Conservation (phyloP, 164 flowering plant species). For the Echeveria elegans region DNA sequence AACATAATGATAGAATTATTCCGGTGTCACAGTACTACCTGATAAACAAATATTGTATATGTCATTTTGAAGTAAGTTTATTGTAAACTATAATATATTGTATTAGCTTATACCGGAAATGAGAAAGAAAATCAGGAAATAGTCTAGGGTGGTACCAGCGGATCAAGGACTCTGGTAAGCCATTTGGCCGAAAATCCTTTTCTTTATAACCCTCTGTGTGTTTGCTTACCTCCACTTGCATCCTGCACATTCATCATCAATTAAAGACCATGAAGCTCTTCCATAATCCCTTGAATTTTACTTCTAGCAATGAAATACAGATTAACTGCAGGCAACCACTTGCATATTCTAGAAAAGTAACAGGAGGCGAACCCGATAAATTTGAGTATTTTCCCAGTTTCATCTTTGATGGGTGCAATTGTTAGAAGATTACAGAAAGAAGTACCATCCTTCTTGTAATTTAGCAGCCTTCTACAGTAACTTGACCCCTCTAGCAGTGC, state of each 20-base stretch:
- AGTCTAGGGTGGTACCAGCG: constrained; percentile 27
- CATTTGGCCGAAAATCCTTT: constrained; percentile 78
- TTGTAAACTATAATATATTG: too few relatives aligned
- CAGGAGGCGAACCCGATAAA: constrained; percentile 58
- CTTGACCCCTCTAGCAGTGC: constrained; percentile 50
- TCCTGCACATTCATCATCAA: constrained; percentile 44
- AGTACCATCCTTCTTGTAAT: constrained; percentile 92
- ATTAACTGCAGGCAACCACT: too few relatives aligned
- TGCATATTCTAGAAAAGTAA: neutral
- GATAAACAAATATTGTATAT: too few relatives aligned
- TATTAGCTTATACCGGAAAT: too few relatives aligned
- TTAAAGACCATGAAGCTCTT: too few relatives aligned
- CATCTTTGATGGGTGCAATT: constrained; percentile 81
- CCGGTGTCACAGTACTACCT: too few relatives aligned
- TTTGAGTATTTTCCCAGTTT: constrained; percentile 60
- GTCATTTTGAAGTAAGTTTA: too few relatives aligned
- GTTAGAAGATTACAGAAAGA: constrained; percentile 98
- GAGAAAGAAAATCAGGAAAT: too few relatives aligned
- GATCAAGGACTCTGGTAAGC: constrained; percentile 76
- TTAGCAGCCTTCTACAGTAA: constrained; percentile 85
- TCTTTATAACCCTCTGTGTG: constrained; percentile 81
- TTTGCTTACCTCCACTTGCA: constrained; percentile 99
- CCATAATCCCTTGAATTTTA: too few relatives aligned
- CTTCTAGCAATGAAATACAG: too few relatives aligned
- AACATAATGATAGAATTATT: neutral